phyloP scores from a whole-genome alignment of 768 basidiomycete species.

The Rhodotorula graminis region DNA sequence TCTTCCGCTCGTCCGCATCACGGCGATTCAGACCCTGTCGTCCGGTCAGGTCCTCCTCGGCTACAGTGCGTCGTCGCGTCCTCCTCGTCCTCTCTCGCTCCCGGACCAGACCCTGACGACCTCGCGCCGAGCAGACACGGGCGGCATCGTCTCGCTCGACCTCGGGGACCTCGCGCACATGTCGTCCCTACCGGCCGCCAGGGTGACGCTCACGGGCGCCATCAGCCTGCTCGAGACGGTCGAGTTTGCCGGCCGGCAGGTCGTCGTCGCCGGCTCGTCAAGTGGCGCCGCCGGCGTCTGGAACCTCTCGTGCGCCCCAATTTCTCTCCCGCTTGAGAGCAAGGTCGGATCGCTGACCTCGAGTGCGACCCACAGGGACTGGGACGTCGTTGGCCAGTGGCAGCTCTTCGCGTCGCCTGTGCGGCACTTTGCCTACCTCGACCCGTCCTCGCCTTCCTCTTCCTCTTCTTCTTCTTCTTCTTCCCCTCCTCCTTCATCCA shows the following conservation, averaged over 20 bases:
- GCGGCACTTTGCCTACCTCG: constrained; percentile 57
- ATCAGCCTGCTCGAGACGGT: constrained; percentile 42
- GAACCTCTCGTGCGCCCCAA: constrained; percentile 57
- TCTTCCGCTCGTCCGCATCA: constrained; percentile 40
- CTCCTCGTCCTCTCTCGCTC: not conserved
- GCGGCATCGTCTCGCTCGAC: not conserved
- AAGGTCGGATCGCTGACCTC: not conserved
- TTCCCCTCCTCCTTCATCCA: constrained; percentile 35
- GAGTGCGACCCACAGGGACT: constrained; percentile 51
- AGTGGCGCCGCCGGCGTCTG: constrained; percentile 75
- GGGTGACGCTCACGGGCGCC: constrained; percentile 13
- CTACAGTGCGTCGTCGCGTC: constrained; percentile 52
- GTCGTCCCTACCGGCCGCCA: not conserved
- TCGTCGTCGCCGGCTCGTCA: constrained; percentile 68
- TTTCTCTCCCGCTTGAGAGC: not conserved
- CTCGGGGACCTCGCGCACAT: not conserved
- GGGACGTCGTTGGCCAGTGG: constrained; percentile 66
- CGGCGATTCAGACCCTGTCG: constrained; percentile 57
- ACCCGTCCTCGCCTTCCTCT: constrained; percentile 44
- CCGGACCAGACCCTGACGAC: not conserved
- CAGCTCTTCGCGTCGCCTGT: constrained; percentile 67
- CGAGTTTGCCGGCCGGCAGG: constrained; percentile 45
- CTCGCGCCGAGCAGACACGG: not conserved
- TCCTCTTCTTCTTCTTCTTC: constrained; percentile 36
- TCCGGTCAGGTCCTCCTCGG: constrained; percentile 61